These are phyloP conservation scores for Arthromyces matolae DNA, from an alignment of 768 basidiomycete genomes.

Conservation along the genomic window DNA sequence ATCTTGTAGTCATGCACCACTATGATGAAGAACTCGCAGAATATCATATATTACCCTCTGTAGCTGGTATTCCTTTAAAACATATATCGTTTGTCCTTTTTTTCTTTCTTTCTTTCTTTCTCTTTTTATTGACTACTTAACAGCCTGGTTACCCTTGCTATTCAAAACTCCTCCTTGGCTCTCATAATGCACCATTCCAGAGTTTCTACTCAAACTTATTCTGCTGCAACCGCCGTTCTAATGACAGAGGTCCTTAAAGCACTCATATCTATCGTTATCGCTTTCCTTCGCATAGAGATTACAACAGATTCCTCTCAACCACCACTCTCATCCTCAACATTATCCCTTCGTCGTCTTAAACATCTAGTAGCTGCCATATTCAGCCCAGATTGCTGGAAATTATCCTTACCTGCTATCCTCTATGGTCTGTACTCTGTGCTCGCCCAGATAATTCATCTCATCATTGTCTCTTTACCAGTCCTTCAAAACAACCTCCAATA, in stretches of 20 bases:
- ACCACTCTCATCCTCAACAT: slow-evolving; percentile 10
- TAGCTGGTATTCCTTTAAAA: slow-evolving; percentile 73
- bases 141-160: slow-evolving; percentile 78
- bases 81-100: slow-evolving; percentile 80
- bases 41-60: slow-evolving; percentile 40
- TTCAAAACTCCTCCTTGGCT: slow-evolving; percentile 88
- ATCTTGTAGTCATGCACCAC: slow-evolving; percentile 16
- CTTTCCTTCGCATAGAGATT: slow-evolving; percentile 59
- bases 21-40: slow-evolving; percentile 44
- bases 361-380: slow-evolving; percentile 69
- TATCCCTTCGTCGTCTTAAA: slow-evolving; percentile 41
- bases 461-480: slow-evolving; percentile 36
- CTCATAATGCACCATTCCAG: slow-evolving; percentile 98
- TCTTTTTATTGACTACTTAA: not conserved
- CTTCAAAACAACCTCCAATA: slow-evolving; percentile 96
- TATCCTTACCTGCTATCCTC: slow-evolving; percentile 94
- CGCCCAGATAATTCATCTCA: not conserved
- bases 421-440: slow-evolving; percentile 50
- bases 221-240: slow-evolving; percentile 90
- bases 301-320: slow-evolving; percentile 26
- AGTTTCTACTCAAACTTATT: slow-evolving; percentile 77
- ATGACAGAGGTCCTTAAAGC: slow-evolving; percentile 95
- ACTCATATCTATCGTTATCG: slow-evolving; percentile 79
- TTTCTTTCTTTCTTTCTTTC: slow-evolving; percentile 15
- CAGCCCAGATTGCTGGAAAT: slow-evolving; percentile 93